Evolutionary conservation across 768 basidiomycete species (phyloP), one percentile per base, ranked within the genome.

Genomic region (Pleurotus cornucopiae): DNA sequence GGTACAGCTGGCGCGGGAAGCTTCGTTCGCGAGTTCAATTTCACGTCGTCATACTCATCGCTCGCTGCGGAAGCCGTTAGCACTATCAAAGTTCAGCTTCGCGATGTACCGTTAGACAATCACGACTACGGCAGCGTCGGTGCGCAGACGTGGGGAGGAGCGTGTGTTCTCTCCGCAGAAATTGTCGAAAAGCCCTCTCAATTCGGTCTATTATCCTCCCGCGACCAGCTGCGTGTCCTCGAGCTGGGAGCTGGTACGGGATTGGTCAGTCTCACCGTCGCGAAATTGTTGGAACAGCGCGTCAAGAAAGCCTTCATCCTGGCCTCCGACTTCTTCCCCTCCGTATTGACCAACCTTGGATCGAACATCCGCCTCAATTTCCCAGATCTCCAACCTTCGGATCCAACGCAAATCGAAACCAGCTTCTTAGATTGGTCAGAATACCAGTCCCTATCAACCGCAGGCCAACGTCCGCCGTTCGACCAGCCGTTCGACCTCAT

Each of bases 171-270:
- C 55, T 82, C 91, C 0, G 87, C 91, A 64, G 78, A 84, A 70
- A 81, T 94, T 40, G 80, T 79, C 2, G 76, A 84, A 25, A 65
- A 74, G 26, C 88, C 91, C 0, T 64, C 60, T 2, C 59, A 59
- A 23, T 91, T 87, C 63, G 79, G 79, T 6, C 64, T 83, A 2
- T 38, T 52, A 4, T 18, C 34, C 2, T 51, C 49, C 7, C 20
- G 39, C n/a, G 26, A 21, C 44, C 16, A 25, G 45, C 62, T 83
- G 2, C 71, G 82, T 4, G 64, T 90, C 21, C 77, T 94, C 26
- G 91, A 95, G 68, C 80, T 94, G 4, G 91, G 93, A 3, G 86
- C 90, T 4, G 92, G 92, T 3, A 94, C 93, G 0, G 92, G 92
- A 1, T 77, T 94, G 11, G 83, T 93, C 18, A 87, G 88, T 59